Conservation (phyloP, 257 asterid species). For the Petrea volubilis region DNA sequence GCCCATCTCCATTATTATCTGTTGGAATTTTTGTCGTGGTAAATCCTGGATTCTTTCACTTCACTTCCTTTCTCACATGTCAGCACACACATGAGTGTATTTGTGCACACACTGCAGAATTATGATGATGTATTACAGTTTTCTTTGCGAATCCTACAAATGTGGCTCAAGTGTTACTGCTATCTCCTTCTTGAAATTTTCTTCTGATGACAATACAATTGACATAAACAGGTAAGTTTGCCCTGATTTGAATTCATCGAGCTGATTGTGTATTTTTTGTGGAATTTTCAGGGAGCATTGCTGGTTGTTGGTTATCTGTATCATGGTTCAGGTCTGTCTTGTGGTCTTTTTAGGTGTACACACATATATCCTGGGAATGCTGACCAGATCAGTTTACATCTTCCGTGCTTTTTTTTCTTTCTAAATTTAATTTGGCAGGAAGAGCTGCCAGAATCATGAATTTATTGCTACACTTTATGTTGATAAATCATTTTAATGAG, state of each 20-base stretch:
- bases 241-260: conserved; percentile 8
- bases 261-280: conserved; percentile 17
- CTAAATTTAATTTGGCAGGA: not conserved
- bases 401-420: not conserved
- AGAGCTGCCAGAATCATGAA: not conserved
- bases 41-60: conserved; percentile 24
- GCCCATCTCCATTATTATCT: conserved; percentile 70
- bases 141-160: not conserved
- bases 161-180: not conserved
- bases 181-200: not conserved
- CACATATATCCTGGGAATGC: not conserved
- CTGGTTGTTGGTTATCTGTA: conserved; percentile 80
- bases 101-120: not conserved
- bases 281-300: conserved; percentile 72
- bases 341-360: not conserved
- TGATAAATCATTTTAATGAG: not conserved
- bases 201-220: not conserved
- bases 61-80: not conserved
- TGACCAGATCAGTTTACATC: conserved; percentile 7
- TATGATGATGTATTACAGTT: not conserved
- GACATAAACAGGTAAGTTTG: not conserved
- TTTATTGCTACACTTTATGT: not conserved
- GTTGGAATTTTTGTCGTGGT: conserved; percentile 83
- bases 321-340: conserved; percentile 71
- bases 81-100: not conserved